Conservation (phyloP, 306 rosid genomes). For the Benincasa hispida region DNA sequence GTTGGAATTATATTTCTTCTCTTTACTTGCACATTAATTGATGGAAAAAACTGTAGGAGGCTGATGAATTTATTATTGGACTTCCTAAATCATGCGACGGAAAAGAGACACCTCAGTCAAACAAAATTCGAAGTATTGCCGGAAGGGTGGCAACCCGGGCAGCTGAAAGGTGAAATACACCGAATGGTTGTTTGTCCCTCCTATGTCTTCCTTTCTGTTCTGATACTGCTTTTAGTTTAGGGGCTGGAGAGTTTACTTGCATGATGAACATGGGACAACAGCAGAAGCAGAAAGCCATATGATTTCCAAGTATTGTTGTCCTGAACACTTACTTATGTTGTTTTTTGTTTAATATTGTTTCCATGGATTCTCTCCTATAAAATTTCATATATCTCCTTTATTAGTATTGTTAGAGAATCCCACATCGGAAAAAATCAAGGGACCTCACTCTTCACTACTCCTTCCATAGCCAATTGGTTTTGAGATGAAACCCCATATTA, state of each 20-base stretch:
- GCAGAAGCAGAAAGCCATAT: slow-evolving; percentile 47
- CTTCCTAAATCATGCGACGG: slow-evolving; percentile 76
- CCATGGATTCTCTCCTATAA: background rate
- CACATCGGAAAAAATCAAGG: too few species aligned
- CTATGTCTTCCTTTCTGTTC: background rate
- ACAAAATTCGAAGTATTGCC: slow-evolving; percentile 61
- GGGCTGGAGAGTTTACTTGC: slow-evolving; percentile 92
- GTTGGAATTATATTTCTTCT: background rate
- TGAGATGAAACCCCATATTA: too few species aligned
- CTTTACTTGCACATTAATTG: background rate
- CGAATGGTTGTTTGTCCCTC: background rate
- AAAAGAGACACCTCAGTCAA: slow-evolving; percentile 76
- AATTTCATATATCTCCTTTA: background rate
- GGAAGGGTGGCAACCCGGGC: slow-evolving; percentile 79
- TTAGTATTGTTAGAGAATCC: background rate
- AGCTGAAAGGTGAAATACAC: slow-evolving; percentile 48
- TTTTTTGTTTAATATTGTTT: background rate
- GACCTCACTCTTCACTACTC: too few species aligned
- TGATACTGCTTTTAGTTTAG: slow-evolving; percentile 26
- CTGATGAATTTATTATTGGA: slow-evolving; percentile 79
- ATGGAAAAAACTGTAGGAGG: slow-evolving; percentile 44
- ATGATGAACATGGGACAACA: slow-evolving; percentile 88
- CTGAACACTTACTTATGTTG: background rate
- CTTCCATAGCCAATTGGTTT: too few species aligned
- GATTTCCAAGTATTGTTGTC: slow-evolving; percentile 46